Evolutionary conservation across 2,329 filamentous ascomycete species (phyloP), one percentile per base, ranked within the genome.

Genomic region (Sphaerulina vaccinii): DNA sequence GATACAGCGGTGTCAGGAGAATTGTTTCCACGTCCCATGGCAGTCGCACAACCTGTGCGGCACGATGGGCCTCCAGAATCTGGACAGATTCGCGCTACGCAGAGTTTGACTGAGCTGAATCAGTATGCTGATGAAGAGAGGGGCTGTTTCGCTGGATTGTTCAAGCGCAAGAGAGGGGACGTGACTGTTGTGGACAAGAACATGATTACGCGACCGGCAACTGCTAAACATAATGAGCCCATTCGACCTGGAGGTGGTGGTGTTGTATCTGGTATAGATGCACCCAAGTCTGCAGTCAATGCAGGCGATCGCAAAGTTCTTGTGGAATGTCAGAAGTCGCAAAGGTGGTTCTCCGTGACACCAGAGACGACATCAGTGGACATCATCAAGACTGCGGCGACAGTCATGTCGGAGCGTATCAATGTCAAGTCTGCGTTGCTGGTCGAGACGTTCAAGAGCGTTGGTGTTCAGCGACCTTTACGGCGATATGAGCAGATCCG

Each of bases 401-500:
- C 81, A 24, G 74, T 79, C 59, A 78, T 90, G 62, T 78, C 79
- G 15, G 81, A 86, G 50, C 71, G 74, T 1, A 84, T 95, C 54
- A 79, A 85, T 56, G 77, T 84, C 0, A 73, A 79, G 9, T 80
- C 78, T 10, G 86, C 85, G 46, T 78, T 93, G n/a, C 69, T 96
- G 9, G 71, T 90, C 15, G 92, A 97, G 69, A 82, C 80, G 16
- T 96, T 90, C 67, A 74, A 78, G 16, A 79, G 84, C 38, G 79
- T 93, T 1, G 89, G 89, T 23, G 77, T 97, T 1, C 88, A 95
- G 68, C 83, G 92, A 33, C 86, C 88, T 1, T 73, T 97, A 21
- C 86, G 92, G 35, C 85, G 84, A 33, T 96, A 96, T 67, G 92
- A 97, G 72, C 83, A 83, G 56, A 80, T 97, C 24, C 83, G 89